These are phyloP conservation scores for Kwoniella bestiolae DNA, from an alignment of 768 basidiomycete genomes.

Conservation along the genomic window DNA sequence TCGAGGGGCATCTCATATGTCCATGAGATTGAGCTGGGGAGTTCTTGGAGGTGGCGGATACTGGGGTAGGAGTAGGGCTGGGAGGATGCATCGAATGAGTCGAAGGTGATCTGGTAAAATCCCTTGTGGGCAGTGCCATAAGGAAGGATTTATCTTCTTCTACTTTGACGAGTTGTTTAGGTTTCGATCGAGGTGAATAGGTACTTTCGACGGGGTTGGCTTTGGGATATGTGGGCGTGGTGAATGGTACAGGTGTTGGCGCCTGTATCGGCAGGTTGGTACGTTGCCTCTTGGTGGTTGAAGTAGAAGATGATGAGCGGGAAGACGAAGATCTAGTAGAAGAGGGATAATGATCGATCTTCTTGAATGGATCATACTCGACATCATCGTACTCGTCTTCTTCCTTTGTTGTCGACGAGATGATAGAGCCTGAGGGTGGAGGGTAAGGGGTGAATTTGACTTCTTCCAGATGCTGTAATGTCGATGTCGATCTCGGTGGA, in stretches of 20 bases:
- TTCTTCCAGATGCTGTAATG: constrained; percentile 6
- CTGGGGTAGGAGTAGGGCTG: not conserved
- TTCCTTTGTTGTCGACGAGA: not conserved
- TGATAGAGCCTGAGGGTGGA: not conserved
- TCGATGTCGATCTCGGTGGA: constrained; percentile 6
- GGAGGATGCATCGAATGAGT: constrained; percentile 5
- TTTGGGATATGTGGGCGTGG: constrained; percentile 1
- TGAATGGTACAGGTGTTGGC: not conserved
- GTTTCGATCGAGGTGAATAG: not conserved
- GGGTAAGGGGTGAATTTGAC: constrained; percentile 3
- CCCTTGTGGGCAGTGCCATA: not conserved
- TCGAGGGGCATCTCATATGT: constrained; percentile 7
- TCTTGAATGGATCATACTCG: constrained; percentile 8
- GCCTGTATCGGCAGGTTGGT: not conserved
- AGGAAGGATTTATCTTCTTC: constrained; percentile 2
- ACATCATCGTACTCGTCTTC: constrained; percentile 1
- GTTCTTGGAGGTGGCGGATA: not conserved
- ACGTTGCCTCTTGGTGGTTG: not conserved
- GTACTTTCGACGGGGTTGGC: not conserved
- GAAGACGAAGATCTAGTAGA: not conserved
- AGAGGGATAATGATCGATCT: not conserved
- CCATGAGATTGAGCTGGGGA: not conserved
- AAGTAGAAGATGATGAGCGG: not conserved
- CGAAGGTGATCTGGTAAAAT: constrained; percentile 11
- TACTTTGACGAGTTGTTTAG: not conserved